phyloP scores from a whole-genome alignment of 148 eudicot species.

The Camellia sinensis region DNA sequence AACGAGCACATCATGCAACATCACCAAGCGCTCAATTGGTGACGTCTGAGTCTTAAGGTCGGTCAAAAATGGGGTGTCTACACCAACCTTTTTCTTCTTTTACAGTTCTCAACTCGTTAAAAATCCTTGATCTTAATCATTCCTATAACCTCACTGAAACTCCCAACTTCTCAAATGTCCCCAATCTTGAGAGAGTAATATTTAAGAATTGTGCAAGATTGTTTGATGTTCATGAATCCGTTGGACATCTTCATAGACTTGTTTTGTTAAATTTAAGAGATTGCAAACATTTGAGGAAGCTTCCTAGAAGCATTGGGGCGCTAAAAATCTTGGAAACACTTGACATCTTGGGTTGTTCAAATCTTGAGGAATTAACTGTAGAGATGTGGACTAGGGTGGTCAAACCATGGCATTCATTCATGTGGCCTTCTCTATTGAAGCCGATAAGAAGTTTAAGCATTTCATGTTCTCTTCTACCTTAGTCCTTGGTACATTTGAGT shows the following conservation, averaged over 20 bases:
- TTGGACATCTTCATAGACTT: not conserved
- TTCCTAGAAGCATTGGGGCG: not conserved
- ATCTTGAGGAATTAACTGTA: not conserved
- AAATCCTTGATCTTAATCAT: conserved; percentile 8
- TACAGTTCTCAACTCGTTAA: not conserved
- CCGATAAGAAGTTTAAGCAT: no score
- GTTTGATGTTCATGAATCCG: not conserved
- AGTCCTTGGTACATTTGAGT: no score
- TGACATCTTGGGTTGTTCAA: conserved; percentile 4
- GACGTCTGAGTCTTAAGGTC: no score
- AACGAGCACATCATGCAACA: no score
- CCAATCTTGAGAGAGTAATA: not conserved
- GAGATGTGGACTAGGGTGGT: not conserved
- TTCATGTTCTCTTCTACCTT: no score
- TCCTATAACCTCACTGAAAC: not conserved
- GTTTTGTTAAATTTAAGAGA: not conserved
- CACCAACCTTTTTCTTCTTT: not conserved
- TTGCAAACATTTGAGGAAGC: not conserved
- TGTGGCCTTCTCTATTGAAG: not conserved
- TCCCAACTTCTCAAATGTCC: not conserved
- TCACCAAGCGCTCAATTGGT: no score
- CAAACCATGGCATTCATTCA: not conserved
- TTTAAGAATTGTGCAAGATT: not conserved
- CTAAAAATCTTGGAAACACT: not conserved
- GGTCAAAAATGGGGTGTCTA: no score